Evolutionary conservation across 371 early-diverging fungal genomes (phyloP), one percentile per base, ranked within the genome.

Genomic region (Funneliformis caledonium): DNA sequence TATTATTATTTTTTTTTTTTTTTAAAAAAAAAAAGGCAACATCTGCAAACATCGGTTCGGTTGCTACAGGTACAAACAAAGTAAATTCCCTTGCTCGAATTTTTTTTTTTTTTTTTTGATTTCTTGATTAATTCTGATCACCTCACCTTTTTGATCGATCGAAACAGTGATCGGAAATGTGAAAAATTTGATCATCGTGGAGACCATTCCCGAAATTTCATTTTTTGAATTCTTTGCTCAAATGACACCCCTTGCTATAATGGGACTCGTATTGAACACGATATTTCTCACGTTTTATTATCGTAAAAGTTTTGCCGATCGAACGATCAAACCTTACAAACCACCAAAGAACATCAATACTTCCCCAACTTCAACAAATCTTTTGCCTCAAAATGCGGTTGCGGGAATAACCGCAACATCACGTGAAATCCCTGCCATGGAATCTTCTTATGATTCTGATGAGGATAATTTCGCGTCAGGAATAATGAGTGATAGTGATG

Each of bases 41-140:
- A 26, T 81, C 82, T 8, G 78, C 78, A 11, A 81, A 81, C 60
- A 78, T 81, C 47, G 82, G 82, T 9, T 81, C 82, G 7, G 61
- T 72, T 60, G 65, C 82, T 16, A 81, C 78, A 11, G 68, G 68
- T 67, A 43, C 62, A 26, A 6, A 11, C 10, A 19, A 61, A 22
- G 62, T 61, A 19, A 61, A 22, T 6, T 61, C 10, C 26, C 22
- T 19, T 61, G 19, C 26, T 26, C 26, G 62, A 6, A 9, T 22
- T 9, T 22, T 61, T 22, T 47, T 37, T 1, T 22, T 12, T 50
- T 50, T 16, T 19, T 52, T 16, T 19, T 16, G 19, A 52, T 52
- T 52, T 19, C 16, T 12, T 52, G 6, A 16, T 31, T 67, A 67
- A 67, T 4, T 33, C 6, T 65, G 33, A 65, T 65, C 22, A 2